Conservation (phyloP, 352 stramenopile genomes). For the Phytophthora quininea region DNA sequence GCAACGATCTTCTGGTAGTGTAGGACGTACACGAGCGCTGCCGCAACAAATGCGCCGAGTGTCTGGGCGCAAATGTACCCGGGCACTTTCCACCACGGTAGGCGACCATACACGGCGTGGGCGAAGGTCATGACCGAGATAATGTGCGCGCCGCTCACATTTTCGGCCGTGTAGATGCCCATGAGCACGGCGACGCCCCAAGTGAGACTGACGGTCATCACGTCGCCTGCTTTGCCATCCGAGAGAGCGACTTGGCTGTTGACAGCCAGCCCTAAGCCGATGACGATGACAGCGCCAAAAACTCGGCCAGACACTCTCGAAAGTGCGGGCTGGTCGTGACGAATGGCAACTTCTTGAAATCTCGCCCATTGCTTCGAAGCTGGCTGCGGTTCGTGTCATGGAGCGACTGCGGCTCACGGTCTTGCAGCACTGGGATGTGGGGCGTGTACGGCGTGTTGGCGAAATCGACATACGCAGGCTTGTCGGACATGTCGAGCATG, state of each 20-base stretch:
- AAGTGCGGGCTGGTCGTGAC: slow-evolving; percentile 26
- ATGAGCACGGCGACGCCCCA: slow-evolving; percentile 60
- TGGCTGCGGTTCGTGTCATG: slow-evolving; percentile 22
- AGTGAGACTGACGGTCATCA: slow-evolving; percentile 55
- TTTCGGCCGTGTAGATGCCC: slow-evolving; percentile 40
- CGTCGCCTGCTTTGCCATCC: slow-evolving; percentile 44
- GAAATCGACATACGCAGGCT: slow-evolving; percentile 10
- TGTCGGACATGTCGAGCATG: slow-evolving; percentile 10
- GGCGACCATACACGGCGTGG: slow-evolving; percentile 35
- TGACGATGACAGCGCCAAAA: slow-evolving; percentile 51
- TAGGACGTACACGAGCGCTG: slow-evolving; percentile 17
- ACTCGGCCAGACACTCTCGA: slow-evolving; percentile 52
- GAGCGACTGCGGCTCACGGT: slow-evolving; percentile 6
- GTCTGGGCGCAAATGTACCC: slow-evolving; percentile 37
- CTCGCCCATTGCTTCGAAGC: not conserved
- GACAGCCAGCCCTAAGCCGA: slow-evolving; percentile 48
- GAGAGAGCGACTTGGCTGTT: slow-evolving; percentile 50
- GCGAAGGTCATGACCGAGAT: slow-evolving; percentile 50
- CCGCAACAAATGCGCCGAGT: slow-evolving; percentile 34
- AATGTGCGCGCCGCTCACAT: slow-evolving; percentile 48
- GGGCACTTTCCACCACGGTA: slow-evolving; percentile 46
- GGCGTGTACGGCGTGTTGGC: slow-evolving; percentile 9
- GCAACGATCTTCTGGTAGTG: slow-evolving; percentile 13
- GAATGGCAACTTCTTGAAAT: slow-evolving; percentile 18
- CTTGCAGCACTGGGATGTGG: not conserved